These are phyloP conservation scores for Rosellinia necatrix DNA, from an alignment of 2,329 filamentous ascomycete species.

Conservation along the genomic window DNA sequence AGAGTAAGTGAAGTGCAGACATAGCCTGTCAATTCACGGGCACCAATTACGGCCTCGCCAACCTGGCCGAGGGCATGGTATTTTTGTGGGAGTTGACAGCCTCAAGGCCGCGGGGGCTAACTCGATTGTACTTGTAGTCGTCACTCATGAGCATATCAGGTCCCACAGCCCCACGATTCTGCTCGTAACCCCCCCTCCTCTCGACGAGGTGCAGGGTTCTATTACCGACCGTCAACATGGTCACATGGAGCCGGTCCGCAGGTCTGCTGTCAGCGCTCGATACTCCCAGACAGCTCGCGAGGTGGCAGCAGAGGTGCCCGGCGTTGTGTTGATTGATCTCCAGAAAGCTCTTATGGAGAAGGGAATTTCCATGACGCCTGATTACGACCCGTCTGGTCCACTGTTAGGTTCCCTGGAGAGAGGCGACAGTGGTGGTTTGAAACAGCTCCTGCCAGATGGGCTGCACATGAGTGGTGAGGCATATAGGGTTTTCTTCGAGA, in stretches of 20 bases:
- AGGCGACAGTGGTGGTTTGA: slow-evolving; percentile 55
- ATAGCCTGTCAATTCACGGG: background rate
- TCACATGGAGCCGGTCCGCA: slow-evolving; percentile 49
- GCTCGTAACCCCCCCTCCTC: slow-evolving; percentile 79
- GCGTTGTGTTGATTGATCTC: slow-evolving; percentile 75
- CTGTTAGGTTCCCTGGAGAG: slow-evolving; percentile 56
- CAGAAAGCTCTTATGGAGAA: slow-evolving; percentile 77
- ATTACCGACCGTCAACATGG: slow-evolving; percentile 53
- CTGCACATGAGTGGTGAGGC: slow-evolving; percentile 60
- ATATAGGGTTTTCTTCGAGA: slow-evolving; percentile 53
- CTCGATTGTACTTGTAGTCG: slow-evolving; percentile 62
- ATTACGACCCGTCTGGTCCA: slow-evolving; percentile 56
- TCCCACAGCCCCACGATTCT: slow-evolving; percentile 76
- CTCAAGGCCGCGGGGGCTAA: slow-evolving; percentile 59
- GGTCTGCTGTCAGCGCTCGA: slow-evolving; percentile 55
- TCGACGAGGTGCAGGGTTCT: slow-evolving; percentile 74
- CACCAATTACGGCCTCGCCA: background rate
- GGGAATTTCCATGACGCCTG: slow-evolving; percentile 62
- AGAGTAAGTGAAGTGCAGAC: slow-evolving; percentile 14
- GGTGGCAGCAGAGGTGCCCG: slow-evolving; percentile 71
- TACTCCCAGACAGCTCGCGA: slow-evolving; percentile 65
- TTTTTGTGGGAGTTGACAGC: background rate
- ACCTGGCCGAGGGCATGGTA: background rate
- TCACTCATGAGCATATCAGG: slow-evolving; percentile 70
- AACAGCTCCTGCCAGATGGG: slow-evolving; percentile 60